Conservation (phyloP, 345 rosid genomes). For the Psidium guajava region DNA sequence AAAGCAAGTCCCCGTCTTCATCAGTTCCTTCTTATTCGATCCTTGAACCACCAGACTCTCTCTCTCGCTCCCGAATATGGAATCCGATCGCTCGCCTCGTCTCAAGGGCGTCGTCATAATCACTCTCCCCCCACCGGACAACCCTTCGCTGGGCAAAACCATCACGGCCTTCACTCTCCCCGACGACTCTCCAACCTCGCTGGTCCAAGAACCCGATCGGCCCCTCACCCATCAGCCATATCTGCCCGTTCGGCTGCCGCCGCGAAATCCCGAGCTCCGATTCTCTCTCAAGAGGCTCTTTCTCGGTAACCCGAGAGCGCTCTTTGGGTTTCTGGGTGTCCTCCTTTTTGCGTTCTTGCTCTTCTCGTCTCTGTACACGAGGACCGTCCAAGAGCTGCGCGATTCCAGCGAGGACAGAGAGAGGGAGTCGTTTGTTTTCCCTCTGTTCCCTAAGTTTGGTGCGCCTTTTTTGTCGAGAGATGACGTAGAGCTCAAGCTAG, state of each 20-base stretch:
- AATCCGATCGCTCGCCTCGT: conserved; percentile 16
- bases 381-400: conserved; percentile 23
- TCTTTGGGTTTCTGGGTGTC: conserved; percentile 34
- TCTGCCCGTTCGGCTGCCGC: background rate
- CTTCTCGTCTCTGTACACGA: conserved; percentile 30
- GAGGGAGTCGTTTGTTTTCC: conserved; percentile 43
- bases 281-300: conserved; percentile 21
- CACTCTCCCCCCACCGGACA: conserved; percentile 79
- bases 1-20: background rate
- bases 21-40: background rate
- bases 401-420: conserved; percentile 22
- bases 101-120: conserved; percentile 57
- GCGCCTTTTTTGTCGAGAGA: conserved; percentile 15
- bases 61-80: conserved; percentile 19
- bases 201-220: conserved; percentile 13
- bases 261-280: conserved; percentile 18
- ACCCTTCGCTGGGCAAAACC: conserved; percentile 72
- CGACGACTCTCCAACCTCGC: conserved; percentile 17
- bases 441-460: conserved; percentile 54
- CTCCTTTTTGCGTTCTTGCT: conserved; percentile 44
- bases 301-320: conserved; percentile 21
- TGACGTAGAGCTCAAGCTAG: conserved; percentile 36
- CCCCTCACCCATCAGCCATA: background rate
- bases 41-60: background rate
- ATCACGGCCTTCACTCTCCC: conserved; percentile 73